Evolutionary conservation across 805 yeast species (phyloP), one percentile per base, ranked within the genome.

Genomic region (Huiozyma sinensis): DNA sequence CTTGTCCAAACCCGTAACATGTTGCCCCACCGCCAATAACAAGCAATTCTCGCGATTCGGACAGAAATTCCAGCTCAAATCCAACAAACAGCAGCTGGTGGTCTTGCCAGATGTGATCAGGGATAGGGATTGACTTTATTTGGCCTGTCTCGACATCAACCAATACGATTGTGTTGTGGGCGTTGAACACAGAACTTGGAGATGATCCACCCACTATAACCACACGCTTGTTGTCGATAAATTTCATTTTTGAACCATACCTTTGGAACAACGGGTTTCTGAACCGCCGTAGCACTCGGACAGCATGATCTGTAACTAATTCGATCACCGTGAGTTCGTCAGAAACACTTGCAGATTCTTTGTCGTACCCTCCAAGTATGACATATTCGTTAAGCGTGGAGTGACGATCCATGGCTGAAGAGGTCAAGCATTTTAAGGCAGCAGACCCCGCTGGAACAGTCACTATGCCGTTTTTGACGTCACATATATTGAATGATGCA

Each of bases 1-100:
- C 69, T 0, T 80, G 68, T 0, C 95, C 95, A 63, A 83, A 85
- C 0, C 89, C 82, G 50, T 81, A 84, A 56, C 94, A 84, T 1
- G 83, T 86, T 0, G 83, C 89, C 4, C 94, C 94, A 3, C 94
- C 90, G 7, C 80, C 83, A 37, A 76, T 49, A 3, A 61, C 31
- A 24, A 37, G 27, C 38, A 17, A 62, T 43, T 6, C 58, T 17
- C 6, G 50, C 49, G 2, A 46, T 44, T n/a, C 49, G 39, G 4
- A 52, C 39, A 58, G 33, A 3, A 58, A 55, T 9, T 64, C 57
- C 27, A 73, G 43, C 33, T 71, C 73, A 48, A 72, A 73, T 1
- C 88, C 88, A 7, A 77, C 70, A 7, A 80, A 60, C 44, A 80
- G 64, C 7, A 57, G 12, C 1, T 64, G 53, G 0, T 60, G 41